Base-by-base conservation (phyloP, 2,329 filamentous ascomycete species). In the Cordyceps pruinosa region DNA sequence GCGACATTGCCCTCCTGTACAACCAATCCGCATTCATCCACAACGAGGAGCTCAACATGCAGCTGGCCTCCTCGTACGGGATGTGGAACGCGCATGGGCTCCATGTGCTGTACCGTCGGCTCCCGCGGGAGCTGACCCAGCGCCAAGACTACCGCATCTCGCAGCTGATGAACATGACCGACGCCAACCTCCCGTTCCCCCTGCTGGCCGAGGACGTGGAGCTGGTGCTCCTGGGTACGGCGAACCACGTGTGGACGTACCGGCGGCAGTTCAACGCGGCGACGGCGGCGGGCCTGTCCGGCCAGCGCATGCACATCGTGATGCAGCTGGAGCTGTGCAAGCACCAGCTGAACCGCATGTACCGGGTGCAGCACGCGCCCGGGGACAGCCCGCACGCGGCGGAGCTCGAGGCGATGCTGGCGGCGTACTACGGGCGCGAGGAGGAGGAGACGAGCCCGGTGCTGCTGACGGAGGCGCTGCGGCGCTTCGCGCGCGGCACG, bases 71-170 rank as follows among this genome's bases (percentile, higher is more conserved):
- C 0, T 71, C 73, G 0, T 72, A 68, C 34, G 64, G 68, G 1
- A 58, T 70, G 5, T 75, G 68, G 67, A 74, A 76, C 54, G 58
- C 72, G 0, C 64, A 69, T 21, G 73, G 73, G 0, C 65, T 77
- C 0, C 64, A 69, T 42, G 61, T 68, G 1, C 75, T 70, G 52
- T 74, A 73, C 48, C 62, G 64, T 13, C 66, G 74, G 5, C 59
- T 67, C 4, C 61, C 63, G 0, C 58, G 60, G 1, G 72, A 76
- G 28, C 70, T 72, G 1, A 57, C 64, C 0, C 64, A 68, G 5
- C 64, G 73, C 5, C 60, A 59, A 0, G 60, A 66, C 3, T 68
- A 65, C 23, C 66, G 65, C 19, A 64, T 72, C 26, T 66, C 66
- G 3, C 68, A 69, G 19, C 58, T 73, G 30, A 62, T 66, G 26